Conservation (phyloP, 2,329 filamentous ascomycete species). For the Corniculantispora saksenae region DNA sequence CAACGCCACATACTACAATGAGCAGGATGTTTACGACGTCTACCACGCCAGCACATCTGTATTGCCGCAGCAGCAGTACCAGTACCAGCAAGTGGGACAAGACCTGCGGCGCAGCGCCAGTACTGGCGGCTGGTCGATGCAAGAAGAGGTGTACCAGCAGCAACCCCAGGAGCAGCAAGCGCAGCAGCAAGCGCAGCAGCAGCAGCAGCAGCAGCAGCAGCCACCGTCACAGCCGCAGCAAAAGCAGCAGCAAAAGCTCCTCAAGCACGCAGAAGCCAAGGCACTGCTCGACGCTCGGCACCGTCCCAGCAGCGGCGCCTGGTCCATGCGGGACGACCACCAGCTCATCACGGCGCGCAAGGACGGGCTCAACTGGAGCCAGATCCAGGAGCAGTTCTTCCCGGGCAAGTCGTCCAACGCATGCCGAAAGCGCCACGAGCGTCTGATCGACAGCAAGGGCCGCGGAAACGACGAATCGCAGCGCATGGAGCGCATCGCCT, state of each 20-base stretch:
- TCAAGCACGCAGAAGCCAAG: conserved; percentile 8
- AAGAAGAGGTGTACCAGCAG: background rate
- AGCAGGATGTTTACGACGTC: conserved; percentile 6
- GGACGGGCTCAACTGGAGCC: conserved; percentile 78
- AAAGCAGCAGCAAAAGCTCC: background rate
- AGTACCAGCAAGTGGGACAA: background rate
- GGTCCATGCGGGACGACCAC: conserved; percentile 74
- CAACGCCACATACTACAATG: conserved; percentile 4
- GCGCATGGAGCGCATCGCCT: conserved; percentile 72
- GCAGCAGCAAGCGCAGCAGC: background rate
- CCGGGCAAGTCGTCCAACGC: conserved; percentile 78
- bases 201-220: background rate
- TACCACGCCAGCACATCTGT: conserved; percentile 1
- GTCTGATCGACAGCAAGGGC: conserved; percentile 74
- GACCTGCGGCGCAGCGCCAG: conserved; percentile 10
- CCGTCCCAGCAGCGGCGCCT: conserved; percentile 64
- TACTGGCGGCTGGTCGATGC: conserved; percentile 5
- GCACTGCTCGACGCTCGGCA: conserved; percentile 28
- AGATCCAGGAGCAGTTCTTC: conserved; percentile 77
- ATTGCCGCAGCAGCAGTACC: conserved; percentile 1
- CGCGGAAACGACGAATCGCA: conserved; percentile 77
- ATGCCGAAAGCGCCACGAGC: conserved; percentile 85
- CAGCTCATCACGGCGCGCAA: conserved; percentile 70
- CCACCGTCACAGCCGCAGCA: background rate
- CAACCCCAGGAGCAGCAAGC: background rate